These are phyloP conservation scores for Boletus reticulatus DNA, from an alignment of 768 basidiomycete genomes.

Conservation along the genomic window DNA sequence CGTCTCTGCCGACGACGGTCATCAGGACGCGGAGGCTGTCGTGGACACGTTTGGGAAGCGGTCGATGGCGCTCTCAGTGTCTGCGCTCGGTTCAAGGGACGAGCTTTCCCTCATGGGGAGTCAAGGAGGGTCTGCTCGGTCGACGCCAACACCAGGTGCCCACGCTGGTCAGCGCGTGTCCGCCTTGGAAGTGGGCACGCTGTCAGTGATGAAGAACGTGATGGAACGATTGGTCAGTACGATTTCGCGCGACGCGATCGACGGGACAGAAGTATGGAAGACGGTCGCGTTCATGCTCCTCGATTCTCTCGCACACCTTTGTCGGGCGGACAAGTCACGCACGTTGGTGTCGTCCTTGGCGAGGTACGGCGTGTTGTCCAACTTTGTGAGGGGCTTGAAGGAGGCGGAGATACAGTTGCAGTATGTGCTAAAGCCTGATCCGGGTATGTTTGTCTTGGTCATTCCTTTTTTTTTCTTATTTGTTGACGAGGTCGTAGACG, in stretches of 20 bases:
- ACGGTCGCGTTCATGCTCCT: constrained; percentile 91
- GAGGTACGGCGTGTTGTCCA: constrained; percentile 74
- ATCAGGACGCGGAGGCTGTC: constrained; percentile 9
- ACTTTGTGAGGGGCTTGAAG: constrained; percentile 82
- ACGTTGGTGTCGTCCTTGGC: constrained; percentile 55
- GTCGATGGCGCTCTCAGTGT: constrained; percentile 32
- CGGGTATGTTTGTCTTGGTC: constrained; percentile 54
- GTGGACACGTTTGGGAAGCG: constrained; percentile 24
- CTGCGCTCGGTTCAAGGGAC: constrained; percentile 37
- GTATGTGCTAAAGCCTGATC: constrained; percentile 82
- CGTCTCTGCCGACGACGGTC: constrained; percentile 25
- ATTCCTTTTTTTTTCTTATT: not conserved
- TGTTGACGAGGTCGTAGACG: constrained; percentile 48
- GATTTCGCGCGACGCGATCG: constrained; percentile 87
- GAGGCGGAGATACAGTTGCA: constrained; percentile 76
- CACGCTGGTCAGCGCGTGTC: constrained; percentile 18
- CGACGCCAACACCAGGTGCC: constrained; percentile 17
- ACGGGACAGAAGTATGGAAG: constrained; percentile 96
- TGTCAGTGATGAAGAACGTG: constrained; percentile 61
- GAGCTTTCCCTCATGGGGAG: constrained; percentile 40
- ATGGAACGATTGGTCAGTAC: constrained; percentile 72
- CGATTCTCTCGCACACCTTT: constrained; percentile 75
- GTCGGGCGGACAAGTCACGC: constrained; percentile 66
- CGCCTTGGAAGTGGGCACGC: constrained; percentile 60
- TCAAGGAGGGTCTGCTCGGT: constrained; percentile 27